Base-by-base conservation (phyloP, 1,284 basidiomycete genomes). In the Peniophora sp. region DNA sequence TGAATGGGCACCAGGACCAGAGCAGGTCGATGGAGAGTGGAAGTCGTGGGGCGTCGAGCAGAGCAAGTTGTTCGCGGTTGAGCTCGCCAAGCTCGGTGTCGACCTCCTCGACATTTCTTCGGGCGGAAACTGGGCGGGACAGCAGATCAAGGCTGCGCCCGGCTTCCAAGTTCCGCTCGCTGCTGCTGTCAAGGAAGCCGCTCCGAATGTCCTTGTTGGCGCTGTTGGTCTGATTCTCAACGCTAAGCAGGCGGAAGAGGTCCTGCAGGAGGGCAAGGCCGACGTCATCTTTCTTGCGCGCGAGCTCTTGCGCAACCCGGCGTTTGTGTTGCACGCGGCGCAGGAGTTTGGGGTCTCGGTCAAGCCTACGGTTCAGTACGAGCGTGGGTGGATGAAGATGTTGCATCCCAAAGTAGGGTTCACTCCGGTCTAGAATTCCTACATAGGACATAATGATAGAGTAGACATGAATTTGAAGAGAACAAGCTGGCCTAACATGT, bases 21-120 rank as follows among this genome's bases (percentile, higher is more conserved):
- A 88, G 60, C 72, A 76, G 57, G 70, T 71, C 23, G 67, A 78
- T 22, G 82, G 78, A 17, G 64, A 68, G 49, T 88, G 79, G 79
- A 74, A 69, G 52, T 73, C 78, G 49, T 91, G 88, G 85, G 89
- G 88, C 12, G 72, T 90, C 48, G 83, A 90, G 64, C 88, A 92
- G 66, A 86, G 76, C 60, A 83, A 73, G 37, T 58, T 82, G 43
- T 72, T 83, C 44, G 73, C 75, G 2, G 73, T 72, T 23, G 74
- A 81, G 63, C 64, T 91, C 54, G 62, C 75, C 55, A 75, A 80
- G 52, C 57, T 81, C 9, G 85, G 84, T 6, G 72, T 90, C 14
- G 88, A 91, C 61, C 68, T 92, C 27, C 64, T 92, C 49, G 87
- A 92, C 65, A 74, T 75, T 49, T 85, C 79, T 52, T 75, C 76